Conservation (phyloP, 306 rosid species). For the Cucurbita moschata region DNA sequence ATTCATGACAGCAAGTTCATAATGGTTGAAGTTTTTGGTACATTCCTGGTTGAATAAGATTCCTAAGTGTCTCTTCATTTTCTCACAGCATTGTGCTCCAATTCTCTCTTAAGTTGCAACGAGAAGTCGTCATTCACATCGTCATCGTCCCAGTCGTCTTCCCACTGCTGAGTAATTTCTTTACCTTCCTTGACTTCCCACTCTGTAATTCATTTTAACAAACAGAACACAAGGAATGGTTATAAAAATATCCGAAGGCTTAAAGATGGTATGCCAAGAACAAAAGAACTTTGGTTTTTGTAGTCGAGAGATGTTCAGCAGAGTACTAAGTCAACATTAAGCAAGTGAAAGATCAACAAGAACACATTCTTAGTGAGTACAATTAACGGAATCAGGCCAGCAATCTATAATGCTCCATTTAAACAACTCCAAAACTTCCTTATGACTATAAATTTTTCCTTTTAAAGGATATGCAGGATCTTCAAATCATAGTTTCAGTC, state of each 20-base stretch:
- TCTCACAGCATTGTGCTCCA: constrained; percentile 49
- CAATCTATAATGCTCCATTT: not conserved
- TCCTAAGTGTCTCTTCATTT: constrained; percentile 1
- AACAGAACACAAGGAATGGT: not conserved
- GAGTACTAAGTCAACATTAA: not conserved
- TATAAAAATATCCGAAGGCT: not conserved
- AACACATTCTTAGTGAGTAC: not conserved
- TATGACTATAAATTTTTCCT: not conserved
- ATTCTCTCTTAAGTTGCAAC: constrained; percentile 65
- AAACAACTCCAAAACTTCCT: not conserved
- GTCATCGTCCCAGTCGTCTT: constrained; percentile 93
- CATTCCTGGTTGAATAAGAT: not conserved
- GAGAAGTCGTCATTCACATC: constrained; percentile 88
- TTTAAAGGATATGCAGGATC: not conserved
- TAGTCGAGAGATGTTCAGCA: not conserved
- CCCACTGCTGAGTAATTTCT: constrained; percentile 79
- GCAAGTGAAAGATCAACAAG: not conserved
- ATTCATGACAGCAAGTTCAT: too few species aligned
- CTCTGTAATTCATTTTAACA: constrained; percentile 17
- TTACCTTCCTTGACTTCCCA: constrained; percentile 67
- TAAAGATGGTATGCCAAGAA: not conserved
- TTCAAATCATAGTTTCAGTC: not conserved
- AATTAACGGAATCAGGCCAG: not conserved
- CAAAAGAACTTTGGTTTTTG: not conserved
- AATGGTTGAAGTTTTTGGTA: not conserved